phyloP scores from a whole-genome alignment of 371 early-diverging fungal species.

The Blastocladiella emersonii region DNA sequence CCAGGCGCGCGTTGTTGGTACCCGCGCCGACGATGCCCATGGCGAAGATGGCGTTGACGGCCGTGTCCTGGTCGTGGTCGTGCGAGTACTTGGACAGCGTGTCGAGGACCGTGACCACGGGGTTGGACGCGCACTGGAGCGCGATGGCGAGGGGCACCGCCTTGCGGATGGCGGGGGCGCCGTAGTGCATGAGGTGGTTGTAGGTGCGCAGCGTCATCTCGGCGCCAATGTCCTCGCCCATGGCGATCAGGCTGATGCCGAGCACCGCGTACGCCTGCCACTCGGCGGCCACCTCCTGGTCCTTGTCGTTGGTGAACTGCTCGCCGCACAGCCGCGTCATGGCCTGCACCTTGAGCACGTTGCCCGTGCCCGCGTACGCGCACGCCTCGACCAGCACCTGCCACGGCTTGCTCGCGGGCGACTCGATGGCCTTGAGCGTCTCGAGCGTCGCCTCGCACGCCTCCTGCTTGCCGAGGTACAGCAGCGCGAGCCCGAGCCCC shows the following conservation, averaged over 20 bases:
- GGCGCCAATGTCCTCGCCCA: constrained; percentile 92
- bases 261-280: constrained; percentile 92
- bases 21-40: constrained; percentile 99
- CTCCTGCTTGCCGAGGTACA: constrained; percentile 82
- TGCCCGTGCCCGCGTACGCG: constrained; percentile 91
- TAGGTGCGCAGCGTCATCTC: constrained; percentile 92
- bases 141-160: constrained; percentile 92
- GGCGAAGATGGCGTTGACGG: constrained; percentile 91
- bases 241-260: constrained; percentile 86
- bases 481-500: constrained; percentile 77
- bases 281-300: constrained; percentile 28
- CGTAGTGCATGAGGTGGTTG: constrained; percentile 97
- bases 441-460: constrained; percentile 80
- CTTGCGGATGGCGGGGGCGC: constrained; percentile 82
- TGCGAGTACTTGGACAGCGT: constrained; percentile 92
- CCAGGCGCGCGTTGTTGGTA: constrained; percentile 97
- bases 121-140: constrained; percentile 91
- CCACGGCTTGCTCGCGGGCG: constrained; percentile 77
- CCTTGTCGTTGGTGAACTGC: constrained; percentile 77
- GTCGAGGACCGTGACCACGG: constrained; percentile 80
- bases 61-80: constrained; percentile 87
- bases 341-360: constrained; percentile 88
- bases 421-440: constrained; percentile 84
- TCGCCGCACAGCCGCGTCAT: constrained; percentile 91
- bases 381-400: constrained; percentile 71